Evolutionary conservation across 768 basidiomycete species (phyloP), one percentile per base, ranked within the genome.

Genomic region (Lactifluus echinatus): DNA sequence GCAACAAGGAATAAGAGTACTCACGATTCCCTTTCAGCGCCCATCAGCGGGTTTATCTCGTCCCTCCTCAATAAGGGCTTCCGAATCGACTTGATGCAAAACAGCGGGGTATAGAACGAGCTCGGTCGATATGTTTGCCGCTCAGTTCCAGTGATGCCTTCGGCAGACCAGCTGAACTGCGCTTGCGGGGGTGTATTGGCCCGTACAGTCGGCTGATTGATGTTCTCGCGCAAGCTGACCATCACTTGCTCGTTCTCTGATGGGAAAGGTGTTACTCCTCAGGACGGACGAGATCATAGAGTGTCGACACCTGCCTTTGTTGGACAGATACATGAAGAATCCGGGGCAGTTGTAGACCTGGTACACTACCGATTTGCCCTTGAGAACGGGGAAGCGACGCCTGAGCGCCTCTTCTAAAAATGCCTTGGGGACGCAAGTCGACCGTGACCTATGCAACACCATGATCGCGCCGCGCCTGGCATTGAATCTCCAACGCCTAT

Each of bases 251-350:
- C 53, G 15, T 29, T 54, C 26, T 46, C 57, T 59, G 19, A 7
- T 14, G 14, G 17, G 15, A 31, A 31, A 10, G 19, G 6, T 1
- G 8, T 46, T 2, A 33, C 6, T 33, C 29, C 10, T 36, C 28
- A 19, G n/a, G 15, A 39, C 23, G 21, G n/a, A 21, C 6, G 31
- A 8, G 19, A n/a, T n/a, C n/a, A n/a, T n/a, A n/a, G 23, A 0
- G 17, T 2, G 26, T 14, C 17, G 23, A 28, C 2, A 45, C 53
- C 8, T 34, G 48, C 57, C 19, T 19, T 53, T 49, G 28, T 23
- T 54, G 17, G 57, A 59, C 10, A 59, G 47, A 17, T 59, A 54
- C 47, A 49, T 54, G 48, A 49, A 59, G 47, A 37, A 59, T 8
- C 57, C 48, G 15, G 57, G 42, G 23, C 52, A 54, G 8, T 29